Evolutionary conservation across 345 rosid species (phyloP), one percentile per base, ranked within the genome.

Genomic region (Excoecaria cochinchinensis): DNA sequence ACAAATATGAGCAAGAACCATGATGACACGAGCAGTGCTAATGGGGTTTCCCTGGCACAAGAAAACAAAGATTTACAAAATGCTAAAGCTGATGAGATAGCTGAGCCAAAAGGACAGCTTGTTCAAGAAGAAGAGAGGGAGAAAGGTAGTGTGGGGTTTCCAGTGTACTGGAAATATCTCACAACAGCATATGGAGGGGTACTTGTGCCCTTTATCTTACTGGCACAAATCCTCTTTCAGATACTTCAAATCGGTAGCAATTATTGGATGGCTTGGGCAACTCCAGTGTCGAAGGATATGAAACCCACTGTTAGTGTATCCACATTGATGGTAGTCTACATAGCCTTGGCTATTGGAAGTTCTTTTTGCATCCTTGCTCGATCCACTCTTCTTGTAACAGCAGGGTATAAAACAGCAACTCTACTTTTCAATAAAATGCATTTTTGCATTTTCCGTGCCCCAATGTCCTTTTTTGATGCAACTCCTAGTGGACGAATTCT

Each of bases 231-330:
- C 80, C 73, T 89, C 60, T 90, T 88, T 77, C 91, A 90, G 85
- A 8, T 81, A 73, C 89, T 90, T 70, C 92, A 90, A 84, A 92
- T 90, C 40, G 91, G 93, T 46, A 90, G 95, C 87, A 90, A 90
- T 74, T 90, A 92, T 67, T 92, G 92, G 97, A 92, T 92, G 95
- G 92, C 92, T 22, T 88, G 89, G 97, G 97, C 87, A 71, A 86
- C 91, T 77, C 93, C 93, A 0, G 82, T 84, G 72, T 90, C 93
- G 0, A 77, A 69, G 69, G 90, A 86, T 75, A 79, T 55, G 17
- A 78, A 88, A 76, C 91, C 95, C 74, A 74, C 67, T 21, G 94
- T 90, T 70, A 80, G 82, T 47, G 61, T 72, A 70, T 76, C 78
- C 4, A 89, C 85, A 10, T 75, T 92, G 39, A 77, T 92, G 69